phyloP scores from a whole-genome alignment of 2,329 filamentous ascomycete genomes.

The Fusarium beomiforme region DNA sequence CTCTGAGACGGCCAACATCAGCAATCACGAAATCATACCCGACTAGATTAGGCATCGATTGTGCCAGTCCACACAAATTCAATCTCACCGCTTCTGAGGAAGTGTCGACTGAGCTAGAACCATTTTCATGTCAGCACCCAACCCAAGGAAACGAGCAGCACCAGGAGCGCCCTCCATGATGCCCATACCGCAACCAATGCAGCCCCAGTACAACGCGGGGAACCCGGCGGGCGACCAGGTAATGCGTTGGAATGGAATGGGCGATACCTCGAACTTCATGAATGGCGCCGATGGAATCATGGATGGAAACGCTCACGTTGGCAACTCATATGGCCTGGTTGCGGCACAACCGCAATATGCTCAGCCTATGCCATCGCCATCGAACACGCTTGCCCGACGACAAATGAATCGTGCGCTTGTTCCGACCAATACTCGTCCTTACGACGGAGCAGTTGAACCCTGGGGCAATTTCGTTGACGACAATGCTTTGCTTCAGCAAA shows the following conservation, averaged over 20 bases:
- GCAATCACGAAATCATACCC: constrained; percentile 26
- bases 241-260: constrained; percentile 56
- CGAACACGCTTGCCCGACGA: constrained; percentile 63
- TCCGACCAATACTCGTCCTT: constrained; percentile 52
- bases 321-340: constrained; percentile 53
- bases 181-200: constrained; percentile 62
- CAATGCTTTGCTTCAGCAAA: constrained; percentile 50
- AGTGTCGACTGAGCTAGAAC: constrained; percentile 8
- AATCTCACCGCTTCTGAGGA: constrained; percentile 18
- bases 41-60: constrained; percentile 35
- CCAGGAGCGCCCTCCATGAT: constrained; percentile 74
- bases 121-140: constrained; percentile 58
- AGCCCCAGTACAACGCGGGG: constrained; percentile 57
- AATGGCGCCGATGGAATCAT: constrained; percentile 27
- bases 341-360: constrained; percentile 49
- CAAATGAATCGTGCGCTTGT: constrained; percentile 62
- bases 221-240: constrained; percentile 59
- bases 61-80: constrained; percentile 8
- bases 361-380: constrained; percentile 49
- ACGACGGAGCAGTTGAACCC: constrained; percentile 53
- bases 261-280: constrained; percentile 51
- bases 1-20: constrained; percentile 9
- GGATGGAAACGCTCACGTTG: constrained; percentile 47
- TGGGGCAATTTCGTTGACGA: constrained; percentile 57
- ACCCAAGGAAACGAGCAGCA: constrained; percentile 76